Percentiles rank a stretch among this genome's conserved stretches.
These are phyloP conservation scores for Cercospora zeae-maydis DNA, from an alignment of 2,329 filamentous ascomycete genomes.

Conservation along the genomic window DNA sequence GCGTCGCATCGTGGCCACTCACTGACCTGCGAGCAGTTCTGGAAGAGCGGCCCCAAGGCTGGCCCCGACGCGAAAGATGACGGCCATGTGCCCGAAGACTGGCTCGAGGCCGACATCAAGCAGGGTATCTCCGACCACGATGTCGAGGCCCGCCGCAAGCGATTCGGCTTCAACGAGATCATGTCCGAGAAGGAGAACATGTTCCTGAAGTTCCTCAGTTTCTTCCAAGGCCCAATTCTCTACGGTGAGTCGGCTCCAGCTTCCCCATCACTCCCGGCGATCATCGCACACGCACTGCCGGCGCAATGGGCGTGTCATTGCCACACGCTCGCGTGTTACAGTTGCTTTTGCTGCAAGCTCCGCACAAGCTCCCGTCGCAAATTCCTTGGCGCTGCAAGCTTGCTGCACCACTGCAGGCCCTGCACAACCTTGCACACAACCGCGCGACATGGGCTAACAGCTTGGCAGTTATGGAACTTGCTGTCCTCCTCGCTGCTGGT, in stretches of 20 bases:
- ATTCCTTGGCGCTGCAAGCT: slow-evolving; percentile 24
- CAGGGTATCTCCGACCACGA: slow-evolving; percentile 58
- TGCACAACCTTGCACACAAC: not conserved
- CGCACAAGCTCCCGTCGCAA: slow-evolving; percentile 30
- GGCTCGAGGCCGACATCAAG: slow-evolving; percentile 65
- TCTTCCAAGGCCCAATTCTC: slow-evolving; percentile 72
- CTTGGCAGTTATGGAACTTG: slow-evolving; percentile 67
- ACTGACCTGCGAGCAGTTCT: slow-evolving; percentile 45
- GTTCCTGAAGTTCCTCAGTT: slow-evolving; percentile 69
- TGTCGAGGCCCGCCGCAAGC: slow-evolving; percentile 62
- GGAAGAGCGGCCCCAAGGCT: slow-evolving; percentile 40
- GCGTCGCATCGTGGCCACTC: not conserved
- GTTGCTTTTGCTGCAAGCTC: slow-evolving; percentile 22
- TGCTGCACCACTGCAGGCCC: slow-evolving; percentile 12
- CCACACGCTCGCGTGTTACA: slow-evolving; percentile 9
- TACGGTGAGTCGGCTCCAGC: slow-evolving; percentile 57
- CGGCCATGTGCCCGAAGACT: slow-evolving; percentile 58
- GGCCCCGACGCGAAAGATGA: slow-evolving; percentile 37
- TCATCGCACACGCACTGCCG: slow-evolving; percentile 16
- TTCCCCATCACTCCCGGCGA: slow-evolving; percentile 9
- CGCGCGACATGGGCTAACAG: slow-evolving; percentile 22
- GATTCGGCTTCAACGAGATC: slow-evolving; percentile 68
- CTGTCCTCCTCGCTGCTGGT: slow-evolving; percentile 69
- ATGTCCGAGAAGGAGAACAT: slow-evolving; percentile 71
- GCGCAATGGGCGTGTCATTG: slow-evolving; percentile 24